Evolutionary conservation across 192 early-diverging fungal species (phyloP), one percentile per base, ranked within the genome.

Genomic region (Podila verticillata): DNA sequence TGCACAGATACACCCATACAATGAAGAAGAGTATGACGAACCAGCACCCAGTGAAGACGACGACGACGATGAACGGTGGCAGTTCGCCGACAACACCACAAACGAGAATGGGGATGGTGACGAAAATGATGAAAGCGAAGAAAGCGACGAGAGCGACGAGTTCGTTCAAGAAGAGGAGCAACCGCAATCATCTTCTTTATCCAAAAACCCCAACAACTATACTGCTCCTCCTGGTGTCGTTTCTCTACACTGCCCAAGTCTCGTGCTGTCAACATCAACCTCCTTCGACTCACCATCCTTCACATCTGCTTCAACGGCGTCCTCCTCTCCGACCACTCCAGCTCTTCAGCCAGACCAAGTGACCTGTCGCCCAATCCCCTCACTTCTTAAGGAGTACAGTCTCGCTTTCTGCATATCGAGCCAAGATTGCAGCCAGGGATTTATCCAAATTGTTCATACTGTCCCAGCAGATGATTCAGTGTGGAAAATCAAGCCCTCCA

Each of bases 371-470:
- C 47, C 24, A 32, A 58, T 75, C 9, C 60, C 60, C 0, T 75
- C 73, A 20, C 66, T 67, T n/a, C 34, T 67, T 5, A 39, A 67
- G 29, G 61, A 64, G 4, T 68, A 75, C 47, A 49, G 29, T 0
- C 35, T 75, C 7, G 73, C 66, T 4, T 68, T 75, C 24, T 75
- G 73, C 54, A 57, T 75, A 10, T 68, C 66, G 7, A 75, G 39
- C 17, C 9, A n/a, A 0, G 73, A 75, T 39, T 75, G 73, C 31
- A 61, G 65, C 29, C 58, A 28, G 13, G 73, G 73, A 12, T 75
- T 75, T 57, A 68, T 75, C 17, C 73, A 75, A 28, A 54, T 75
- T 29, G 32, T 69, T 8, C 74, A 57, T n/a, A n/a, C 48, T 3
- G 36, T 31, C n/a, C 13, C 22, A 19, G 57, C 34, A 35, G 26